Evolutionary conservation across 768 basidiomycete species (phyloP).

Genomic region (Leccinellum luteum): DNA sequence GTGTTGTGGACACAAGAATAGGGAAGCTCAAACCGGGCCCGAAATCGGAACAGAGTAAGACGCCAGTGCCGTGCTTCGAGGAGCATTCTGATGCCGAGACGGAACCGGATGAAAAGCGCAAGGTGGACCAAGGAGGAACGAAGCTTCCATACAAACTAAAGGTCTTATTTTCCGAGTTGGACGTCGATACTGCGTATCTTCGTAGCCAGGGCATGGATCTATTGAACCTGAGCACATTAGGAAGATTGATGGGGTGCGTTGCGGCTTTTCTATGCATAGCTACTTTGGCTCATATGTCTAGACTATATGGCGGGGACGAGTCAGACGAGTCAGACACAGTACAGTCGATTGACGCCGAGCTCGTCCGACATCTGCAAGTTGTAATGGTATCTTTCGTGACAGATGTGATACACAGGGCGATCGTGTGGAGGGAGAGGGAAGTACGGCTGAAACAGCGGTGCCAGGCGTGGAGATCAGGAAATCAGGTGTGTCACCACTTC

Average conservation of each 20-base stretch:
- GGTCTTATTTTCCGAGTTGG: conserved; percentile 39
- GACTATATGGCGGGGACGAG: conserved; percentile 26
- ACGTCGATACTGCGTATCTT: conserved; percentile 45
- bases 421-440: conserved; percentile 60
- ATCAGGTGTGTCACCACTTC: conserved; percentile 35
- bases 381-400: conserved; percentile 51
- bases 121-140: conserved; percentile 33
- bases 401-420: conserved; percentile 47
- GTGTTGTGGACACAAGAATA: conserved; percentile 21
- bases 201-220: conserved; percentile 41
- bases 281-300: conserved; percentile 1
- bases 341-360: conserved; percentile 47
- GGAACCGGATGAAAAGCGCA: conserved; percentile 10
- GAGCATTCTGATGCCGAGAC: conserved; percentile 8
- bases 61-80: conserved; percentile 7
- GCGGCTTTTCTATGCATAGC: conserved; percentile 18
- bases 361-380: conserved; percentile 45
- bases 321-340: conserved; percentile 20
- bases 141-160: conserved; percentile 47
- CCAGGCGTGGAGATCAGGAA: conserved; percentile 55
- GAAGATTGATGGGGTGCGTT: conserved; percentile 42
- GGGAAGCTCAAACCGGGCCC: conserved; percentile 40
- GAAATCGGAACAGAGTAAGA: conserved; percentile 1
- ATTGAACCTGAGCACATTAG: conserved; percentile 36
- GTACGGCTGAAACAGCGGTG: conserved; percentile 52